phyloP scores from a whole-genome alignment of 2,329 filamentous ascomycete genomes.

The Exophiala aquamarina region DNA sequence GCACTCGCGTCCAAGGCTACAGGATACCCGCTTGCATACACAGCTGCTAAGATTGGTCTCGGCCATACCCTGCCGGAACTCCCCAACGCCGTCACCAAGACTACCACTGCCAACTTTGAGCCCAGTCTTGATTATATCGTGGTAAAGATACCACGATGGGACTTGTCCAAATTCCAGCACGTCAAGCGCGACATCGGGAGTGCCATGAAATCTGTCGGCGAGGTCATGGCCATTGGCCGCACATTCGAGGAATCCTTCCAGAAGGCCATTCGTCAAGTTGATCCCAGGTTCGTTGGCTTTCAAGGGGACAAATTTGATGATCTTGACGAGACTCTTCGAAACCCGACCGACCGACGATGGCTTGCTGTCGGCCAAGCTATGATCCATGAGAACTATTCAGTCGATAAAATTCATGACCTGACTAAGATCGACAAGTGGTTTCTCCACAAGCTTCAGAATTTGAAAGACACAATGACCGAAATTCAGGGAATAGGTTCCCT shows the following conservation, averaged over 20 bases:
- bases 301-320: constrained; percentile 94
- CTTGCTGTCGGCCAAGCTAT: constrained; percentile 96
- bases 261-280: constrained; percentile 96
- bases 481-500: constrained; percentile 82
- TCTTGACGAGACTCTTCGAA: constrained; percentile 82
- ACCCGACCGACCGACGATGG: constrained; percentile 96
- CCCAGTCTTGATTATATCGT: constrained; percentile 97
- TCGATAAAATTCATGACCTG: constrained; percentile 86
- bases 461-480: constrained; percentile 85
- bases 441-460: constrained; percentile 95
- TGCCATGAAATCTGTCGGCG: constrained; percentile 98
- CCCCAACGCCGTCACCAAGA: constrained; percentile 97
- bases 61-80: constrained; percentile 94
- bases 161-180: constrained; percentile 97
- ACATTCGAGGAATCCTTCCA: constrained; percentile 99
- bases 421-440: constrained; percentile 99
- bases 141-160: constrained; percentile 98
- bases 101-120: constrained; percentile 98
- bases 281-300: constrained; percentile 87
- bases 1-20: constrained; percentile 97
- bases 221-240: constrained; percentile 98
- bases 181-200: constrained; percentile 97
- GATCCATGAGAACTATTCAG: constrained; percentile 93
- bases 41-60: constrained; percentile 95
- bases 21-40: constrained; percentile 95